These are phyloP conservation scores for Naganishia cerealis DNA, from an alignment of 1,284 basidiomycete genomes.

Conservation along the genomic window DNA sequence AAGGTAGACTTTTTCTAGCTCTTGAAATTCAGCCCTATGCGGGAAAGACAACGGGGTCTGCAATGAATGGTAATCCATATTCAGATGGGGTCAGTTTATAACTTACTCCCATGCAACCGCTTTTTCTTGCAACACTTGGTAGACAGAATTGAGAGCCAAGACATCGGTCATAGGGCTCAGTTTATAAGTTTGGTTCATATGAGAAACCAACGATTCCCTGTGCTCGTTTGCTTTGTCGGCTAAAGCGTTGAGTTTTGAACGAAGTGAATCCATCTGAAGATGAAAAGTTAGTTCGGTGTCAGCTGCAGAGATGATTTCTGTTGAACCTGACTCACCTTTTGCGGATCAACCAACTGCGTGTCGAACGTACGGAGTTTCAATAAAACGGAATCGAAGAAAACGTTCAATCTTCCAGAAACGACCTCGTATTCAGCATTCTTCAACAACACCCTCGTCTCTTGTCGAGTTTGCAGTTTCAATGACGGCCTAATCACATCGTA, in stretches of 20 bases:
- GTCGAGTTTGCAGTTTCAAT: slow-evolving; percentile 75
- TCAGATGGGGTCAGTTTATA: slow-evolving; percentile 2
- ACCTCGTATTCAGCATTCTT: slow-evolving; percentile 86
- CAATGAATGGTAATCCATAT: neutral
- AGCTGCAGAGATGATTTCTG: neutral
- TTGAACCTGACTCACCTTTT: slow-evolving; percentile 41
- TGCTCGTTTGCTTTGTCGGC: slow-evolving; percentile 72
- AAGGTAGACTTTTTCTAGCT: slow-evolving; percentile 57
- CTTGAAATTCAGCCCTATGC: slow-evolving; percentile 57
- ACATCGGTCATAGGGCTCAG: slow-evolving; percentile 80
- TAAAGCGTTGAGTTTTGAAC: slow-evolving; percentile 54
- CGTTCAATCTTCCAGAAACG: slow-evolving; percentile 69
- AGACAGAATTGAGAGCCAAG: slow-evolving; percentile 81
- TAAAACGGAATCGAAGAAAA: slow-evolving; percentile 62
- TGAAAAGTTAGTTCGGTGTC: neutral
- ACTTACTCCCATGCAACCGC: slow-evolving; percentile 86
- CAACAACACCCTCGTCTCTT: slow-evolving; percentile 79
- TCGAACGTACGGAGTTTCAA: slow-evolving; percentile 52
- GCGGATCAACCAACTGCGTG: slow-evolving; percentile 50
- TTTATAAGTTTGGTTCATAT: slow-evolving; percentile 77
- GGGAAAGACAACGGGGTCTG: slow-evolving; percentile 14
- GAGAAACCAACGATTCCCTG: slow-evolving; percentile 68
- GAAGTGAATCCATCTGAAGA: slow-evolving; percentile 41
- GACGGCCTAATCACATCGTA: slow-evolving; percentile 90
- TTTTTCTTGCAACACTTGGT: slow-evolving; percentile 84